Conservation (phyloP, 768 basidiomycete species). For the Tylopilus sp. region DNA sequence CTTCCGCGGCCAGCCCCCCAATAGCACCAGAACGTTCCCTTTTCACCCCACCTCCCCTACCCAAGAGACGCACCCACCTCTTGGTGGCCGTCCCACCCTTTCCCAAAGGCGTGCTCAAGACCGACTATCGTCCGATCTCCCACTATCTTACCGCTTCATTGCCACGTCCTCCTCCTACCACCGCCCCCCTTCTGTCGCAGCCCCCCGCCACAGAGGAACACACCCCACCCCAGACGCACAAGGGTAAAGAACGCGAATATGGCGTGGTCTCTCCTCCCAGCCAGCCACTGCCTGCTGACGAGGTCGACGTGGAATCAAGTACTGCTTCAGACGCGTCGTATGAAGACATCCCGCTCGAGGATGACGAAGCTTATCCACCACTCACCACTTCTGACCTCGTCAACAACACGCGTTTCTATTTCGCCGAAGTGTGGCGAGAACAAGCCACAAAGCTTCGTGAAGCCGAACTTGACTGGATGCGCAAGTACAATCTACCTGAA, state of each 20-base stretch:
- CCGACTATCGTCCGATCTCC: conserved; percentile 15
- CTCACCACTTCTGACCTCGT: conserved; percentile 14
- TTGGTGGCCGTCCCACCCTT: conserved; percentile 20
- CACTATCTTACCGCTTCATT: not conserved
- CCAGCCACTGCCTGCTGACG: not conserved
- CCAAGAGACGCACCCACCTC: conserved; percentile 8
- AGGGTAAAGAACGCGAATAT: conserved; percentile 24
- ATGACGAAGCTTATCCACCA: conserved; percentile 16
- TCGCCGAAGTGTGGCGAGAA: conserved; percentile 18
- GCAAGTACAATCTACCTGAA: not conserved
- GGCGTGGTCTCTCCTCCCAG: not conserved
- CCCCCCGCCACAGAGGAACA: not conserved
- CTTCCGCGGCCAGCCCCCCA: conserved; percentile 7
- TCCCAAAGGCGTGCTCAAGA: conserved; percentile 19
- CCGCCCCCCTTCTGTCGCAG: not conserved
- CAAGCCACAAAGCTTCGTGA: conserved; percentile 11
- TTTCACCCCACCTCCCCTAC: conserved; percentile 27
- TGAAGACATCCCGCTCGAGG: conserved; percentile 13
- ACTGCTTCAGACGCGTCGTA: conserved; percentile 11
- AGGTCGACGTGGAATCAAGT: not conserved
- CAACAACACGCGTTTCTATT: conserved; percentile 24
- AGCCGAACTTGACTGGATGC: conserved; percentile 5
- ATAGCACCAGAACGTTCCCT: conserved; percentile 18
- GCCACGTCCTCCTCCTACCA: not conserved
- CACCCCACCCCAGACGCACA: conserved; percentile 1